Evolutionary conservation across 2,329 filamentous ascomycete species (phyloP), one percentile per base, ranked within the genome.

Genomic region (Aspergillus sp.): DNA sequence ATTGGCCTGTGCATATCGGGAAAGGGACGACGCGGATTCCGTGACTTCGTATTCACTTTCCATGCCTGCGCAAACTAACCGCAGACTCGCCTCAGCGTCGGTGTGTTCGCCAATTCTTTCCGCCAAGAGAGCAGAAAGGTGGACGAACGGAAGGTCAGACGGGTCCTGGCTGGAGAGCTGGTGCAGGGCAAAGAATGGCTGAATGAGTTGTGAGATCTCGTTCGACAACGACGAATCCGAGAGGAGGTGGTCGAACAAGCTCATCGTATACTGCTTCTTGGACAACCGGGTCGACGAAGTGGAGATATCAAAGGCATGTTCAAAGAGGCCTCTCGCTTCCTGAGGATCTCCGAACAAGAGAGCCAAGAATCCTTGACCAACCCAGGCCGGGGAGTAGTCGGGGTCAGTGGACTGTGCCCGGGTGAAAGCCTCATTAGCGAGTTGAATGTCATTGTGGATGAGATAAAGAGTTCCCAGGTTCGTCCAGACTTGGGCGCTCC

Each of bases 361-460:
- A 3, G 95, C 92, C 55, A 98, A 84, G 25, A 96, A 83, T 0
- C 91, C 94, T 76, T 98, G 94, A 1, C 95, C 95, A 7, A 98
- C 81, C 96, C 95, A 99, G 15, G 93, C 94, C 70, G 94, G 88
- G 0, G 92, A 88, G 71, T 94, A 96, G 65, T 97, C 94, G 0
- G 96, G 95, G 73, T 99, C 96, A 3, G 90, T 91, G 1, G 93
- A 96, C 74, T 99, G 95, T 3, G 93, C 92, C 63, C 92, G 85
- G 2, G 91, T 92, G 73, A 97, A 98, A 0, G 91, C 89, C 66
- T 93, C 87, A 69, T 96, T 96, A 5, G 95, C 92, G n/a, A 97
- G 83, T 70, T 92, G 85, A 19, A 88, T 76, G 68, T 99, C 95
- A 59, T 90, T 90, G 65, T 96, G 90, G 4, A 96, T 76, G 15